A percentile compares a stretch with the other conserved stretches of the same genome.
phyloP scores from a whole-genome alignment of 148 eudicot genomes.

The Rhododendron mucronatum region DNA sequence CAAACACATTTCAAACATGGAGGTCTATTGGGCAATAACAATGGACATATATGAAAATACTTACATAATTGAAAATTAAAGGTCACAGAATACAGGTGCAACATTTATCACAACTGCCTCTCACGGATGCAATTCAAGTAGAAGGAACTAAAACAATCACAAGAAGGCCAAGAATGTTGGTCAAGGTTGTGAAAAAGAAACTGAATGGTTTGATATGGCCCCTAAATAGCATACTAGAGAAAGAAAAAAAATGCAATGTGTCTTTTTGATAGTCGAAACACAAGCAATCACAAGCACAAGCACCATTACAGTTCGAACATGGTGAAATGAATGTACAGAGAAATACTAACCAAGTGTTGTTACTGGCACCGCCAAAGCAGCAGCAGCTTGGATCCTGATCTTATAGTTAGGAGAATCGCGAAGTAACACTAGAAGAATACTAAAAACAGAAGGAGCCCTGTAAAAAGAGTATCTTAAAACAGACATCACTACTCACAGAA shows the following conservation, averaged over 20 bases:
- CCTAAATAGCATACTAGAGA: neutral
- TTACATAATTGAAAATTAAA: neutral
- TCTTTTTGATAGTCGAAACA: neutral
- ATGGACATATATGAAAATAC: neutral
- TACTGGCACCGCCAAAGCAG: conserved; percentile 92
- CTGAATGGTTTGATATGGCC: neutral
- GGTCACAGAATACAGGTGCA: neutral
- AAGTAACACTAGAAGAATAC: conserved; percentile 72
- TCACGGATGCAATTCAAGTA: neutral
- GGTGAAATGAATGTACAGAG: neutral
- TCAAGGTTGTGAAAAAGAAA: neutral
- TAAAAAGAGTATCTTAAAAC: conserved; percentile 6
- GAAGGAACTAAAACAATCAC: neutral
- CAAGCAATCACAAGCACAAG: neutral
- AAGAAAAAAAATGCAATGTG: neutral
- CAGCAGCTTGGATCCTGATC: conserved; percentile 95
- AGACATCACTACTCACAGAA: neutral
- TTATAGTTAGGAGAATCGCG: conserved; percentile 91
- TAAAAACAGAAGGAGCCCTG: conserved; percentile 89
- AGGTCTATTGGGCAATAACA: neutral
- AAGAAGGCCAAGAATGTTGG: conserved; percentile 2
- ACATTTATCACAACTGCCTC: neutral
- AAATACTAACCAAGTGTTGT: conserved; percentile 51
- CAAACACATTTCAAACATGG: neutral
- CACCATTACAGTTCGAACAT: neutral